phyloP scores from a whole-genome alignment of 1,284 basidiomycete genomes.

The Anthracocystis walkeri region DNA sequence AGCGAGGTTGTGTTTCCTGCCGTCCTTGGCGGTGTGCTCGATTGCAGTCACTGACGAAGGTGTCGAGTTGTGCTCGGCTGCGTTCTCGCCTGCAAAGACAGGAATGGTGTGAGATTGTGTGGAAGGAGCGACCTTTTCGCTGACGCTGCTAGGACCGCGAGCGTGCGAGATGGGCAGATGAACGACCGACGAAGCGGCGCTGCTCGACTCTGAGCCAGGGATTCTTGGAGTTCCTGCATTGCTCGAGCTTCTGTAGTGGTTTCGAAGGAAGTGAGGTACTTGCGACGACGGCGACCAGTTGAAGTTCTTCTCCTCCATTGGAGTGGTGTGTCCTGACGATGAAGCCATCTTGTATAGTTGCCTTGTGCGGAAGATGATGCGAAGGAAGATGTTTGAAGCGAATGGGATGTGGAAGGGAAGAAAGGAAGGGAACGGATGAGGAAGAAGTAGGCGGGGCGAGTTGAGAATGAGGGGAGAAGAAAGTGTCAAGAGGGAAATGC shows the following conservation, averaged over 20 bases:
- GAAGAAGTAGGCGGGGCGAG: background rate
- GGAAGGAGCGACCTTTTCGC: slow-evolving; percentile 16
- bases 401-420: slow-evolving; percentile 8
- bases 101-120: slow-evolving; percentile 12
- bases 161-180: slow-evolving; percentile 24
- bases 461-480: background rate
- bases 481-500: background rate
- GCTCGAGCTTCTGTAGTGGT: slow-evolving; percentile 22
- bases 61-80: background rate
- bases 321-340: slow-evolving; percentile 20
- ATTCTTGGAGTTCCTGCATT: slow-evolving; percentile 10
- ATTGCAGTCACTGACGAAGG: slow-evolving; percentile 17
- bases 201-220: slow-evolving; percentile 18
- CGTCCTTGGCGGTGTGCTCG: slow-evolving; percentile 11
- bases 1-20: slow-evolving; percentile 34
- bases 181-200: slow-evolving; percentile 24
- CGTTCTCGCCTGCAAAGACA: slow-evolving; percentile 6
- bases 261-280: slow-evolving; percentile 35
- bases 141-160: slow-evolving; percentile 11
- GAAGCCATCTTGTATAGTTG: slow-evolving; percentile 16
- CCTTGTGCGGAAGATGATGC: slow-evolving; percentile 1
- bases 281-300: slow-evolving; percentile 33
- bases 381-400: slow-evolving; percentile 7
- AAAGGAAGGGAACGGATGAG: slow-evolving; percentile 1
- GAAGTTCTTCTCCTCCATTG: slow-evolving; percentile 31